A percentile compares a stretch with the other conserved stretches of the same genome.
These are phyloP conservation scores for Lasiosphaeria miniovina DNA, from an alignment of 495 filamentous ascomycete species.

Conservation along the genomic window DNA sequence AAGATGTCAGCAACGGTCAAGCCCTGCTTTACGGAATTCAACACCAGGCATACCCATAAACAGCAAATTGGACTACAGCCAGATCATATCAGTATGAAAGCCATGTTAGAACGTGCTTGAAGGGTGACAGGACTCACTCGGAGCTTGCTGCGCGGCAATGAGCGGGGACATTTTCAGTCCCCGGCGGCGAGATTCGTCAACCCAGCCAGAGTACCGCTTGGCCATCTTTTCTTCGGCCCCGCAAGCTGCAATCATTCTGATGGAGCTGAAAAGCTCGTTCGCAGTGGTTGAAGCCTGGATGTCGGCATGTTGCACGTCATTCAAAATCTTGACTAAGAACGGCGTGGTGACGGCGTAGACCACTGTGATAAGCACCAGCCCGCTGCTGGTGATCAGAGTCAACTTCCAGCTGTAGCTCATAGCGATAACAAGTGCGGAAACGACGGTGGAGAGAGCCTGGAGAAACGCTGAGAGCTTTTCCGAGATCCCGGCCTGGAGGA, in stretches of 20 bases:
- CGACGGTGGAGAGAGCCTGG: constrained; percentile 50
- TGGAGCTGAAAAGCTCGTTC: constrained; percentile 54
- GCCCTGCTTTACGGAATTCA: neutral
- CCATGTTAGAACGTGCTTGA: neutral
- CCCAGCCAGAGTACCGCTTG: constrained; percentile 50
- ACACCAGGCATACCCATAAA: constrained; percentile 36
- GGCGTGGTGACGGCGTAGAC: constrained; percentile 56
- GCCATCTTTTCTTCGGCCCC: constrained; percentile 57
- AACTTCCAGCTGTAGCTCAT: constrained; percentile 57
- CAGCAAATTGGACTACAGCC: constrained; percentile 39
- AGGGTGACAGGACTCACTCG: constrained; percentile 28
- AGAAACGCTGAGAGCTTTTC: constrained; percentile 56
- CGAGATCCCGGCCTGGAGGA: constrained; percentile 64
- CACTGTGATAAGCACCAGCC: constrained; percentile 54
- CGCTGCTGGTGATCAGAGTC: constrained; percentile 54
- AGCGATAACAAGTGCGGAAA: constrained; percentile 52
- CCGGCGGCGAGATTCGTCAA: constrained; percentile 54
- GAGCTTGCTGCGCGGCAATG: constrained; percentile 42
- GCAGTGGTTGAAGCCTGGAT: constrained; percentile 60
- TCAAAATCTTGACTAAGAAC: constrained; percentile 55
- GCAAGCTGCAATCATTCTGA: constrained; percentile 61
- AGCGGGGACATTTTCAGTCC: constrained; percentile 53
- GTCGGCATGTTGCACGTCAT: constrained; percentile 53
- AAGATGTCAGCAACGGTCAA: neutral
- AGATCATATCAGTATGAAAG: neutral